Conservation (phyloP, 495 filamentous ascomycete species). For the Aspergillus funiculosus region DNA sequence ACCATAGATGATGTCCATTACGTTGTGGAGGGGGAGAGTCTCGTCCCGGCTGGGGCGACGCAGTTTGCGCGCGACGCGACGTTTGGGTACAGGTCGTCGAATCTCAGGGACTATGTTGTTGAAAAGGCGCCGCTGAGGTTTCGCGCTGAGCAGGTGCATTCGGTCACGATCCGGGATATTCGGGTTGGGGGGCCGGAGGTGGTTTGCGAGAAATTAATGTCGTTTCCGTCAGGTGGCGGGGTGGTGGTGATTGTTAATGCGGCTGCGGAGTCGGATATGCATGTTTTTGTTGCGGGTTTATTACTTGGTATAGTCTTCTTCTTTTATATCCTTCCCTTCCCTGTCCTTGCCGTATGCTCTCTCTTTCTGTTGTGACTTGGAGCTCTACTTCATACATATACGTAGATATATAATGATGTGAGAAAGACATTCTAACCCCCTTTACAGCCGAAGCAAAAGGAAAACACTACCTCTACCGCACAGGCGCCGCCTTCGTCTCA, state of each 20-base stretch:
- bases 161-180: conserved; percentile 43
- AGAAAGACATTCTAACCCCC: background rate
- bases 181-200: conserved; percentile 32
- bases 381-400: too few relatives aligned
- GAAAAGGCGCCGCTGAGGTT: conserved; percentile 44
- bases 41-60: conserved; percentile 44
- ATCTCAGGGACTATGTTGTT: conserved; percentile 44
- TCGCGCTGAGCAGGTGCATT: conserved; percentile 27
- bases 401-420: too few relatives aligned
- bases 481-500: conserved; percentile 52
- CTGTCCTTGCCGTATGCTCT: too few relatives aligned
- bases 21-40: conserved; percentile 39
- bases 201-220: conserved; percentile 36
- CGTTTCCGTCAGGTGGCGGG: conserved; percentile 26
- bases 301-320: conserved; percentile 28
- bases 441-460: conserved; percentile 35
- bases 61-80: conserved; percentile 49
- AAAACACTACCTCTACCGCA: conserved; percentile 48
- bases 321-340: background rate
- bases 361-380: too few relatives aligned
- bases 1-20: conserved; percentile 52
- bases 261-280: conserved; percentile 48
- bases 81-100: conserved; percentile 48
- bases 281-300: conserved; percentile 43
- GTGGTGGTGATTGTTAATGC: conserved; percentile 47